Conservation (phyloP, 352 stramenopile species). For the Globisporangium recalcitrans region DNA sequence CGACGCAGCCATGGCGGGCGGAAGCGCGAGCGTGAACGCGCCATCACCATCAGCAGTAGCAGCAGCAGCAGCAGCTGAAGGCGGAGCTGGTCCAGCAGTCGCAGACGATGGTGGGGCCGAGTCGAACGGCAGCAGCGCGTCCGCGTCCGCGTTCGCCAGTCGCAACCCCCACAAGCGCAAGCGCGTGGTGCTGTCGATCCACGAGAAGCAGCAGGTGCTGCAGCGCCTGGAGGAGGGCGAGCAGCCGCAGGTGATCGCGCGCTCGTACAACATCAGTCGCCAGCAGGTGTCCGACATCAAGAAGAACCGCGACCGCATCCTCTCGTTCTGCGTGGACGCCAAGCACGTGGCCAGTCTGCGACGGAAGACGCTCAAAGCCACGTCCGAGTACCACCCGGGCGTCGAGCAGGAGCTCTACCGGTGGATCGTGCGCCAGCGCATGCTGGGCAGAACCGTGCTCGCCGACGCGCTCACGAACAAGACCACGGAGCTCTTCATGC, state of each 20-base stretch:
- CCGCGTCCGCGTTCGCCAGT: neutral
- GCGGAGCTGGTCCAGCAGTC: too few species aligned
- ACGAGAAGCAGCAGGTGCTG: slow-evolving; percentile 82
- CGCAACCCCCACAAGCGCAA: slow-evolving; percentile 57
- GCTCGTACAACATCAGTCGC: slow-evolving; percentile 61
- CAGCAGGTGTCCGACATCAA: slow-evolving; percentile 86
- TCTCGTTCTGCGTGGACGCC: slow-evolving; percentile 70
- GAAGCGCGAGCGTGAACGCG: too few species aligned
- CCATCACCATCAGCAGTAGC: too few species aligned
- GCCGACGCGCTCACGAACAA: slow-evolving; percentile 46
- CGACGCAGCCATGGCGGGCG: neutral
- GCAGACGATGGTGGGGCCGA: neutral
- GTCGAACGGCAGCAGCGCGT: neutral
- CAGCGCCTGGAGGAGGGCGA: slow-evolving; percentile 64
- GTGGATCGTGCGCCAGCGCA: slow-evolving; percentile 72
- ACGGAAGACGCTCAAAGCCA: slow-evolving; percentile 68
- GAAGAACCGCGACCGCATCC: slow-evolving; percentile 76
- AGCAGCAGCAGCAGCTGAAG: too few species aligned
- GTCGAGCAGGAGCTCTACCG: slow-evolving; percentile 82
- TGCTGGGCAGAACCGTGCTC: slow-evolving; percentile 39
- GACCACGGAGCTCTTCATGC: slow-evolving; percentile 61
- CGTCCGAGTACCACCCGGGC: slow-evolving; percentile 63
- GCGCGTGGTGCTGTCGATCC: slow-evolving; percentile 76
- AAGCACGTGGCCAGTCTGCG: slow-evolving; percentile 67
- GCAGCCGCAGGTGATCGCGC: slow-evolving; percentile 54